Percentiles rank a stretch among this genome's conserved stretches.
These are phyloP conservation scores for Ilex asprella DNA, from an alignment of 257 asterid genomes.

Conservation along the genomic window DNA sequence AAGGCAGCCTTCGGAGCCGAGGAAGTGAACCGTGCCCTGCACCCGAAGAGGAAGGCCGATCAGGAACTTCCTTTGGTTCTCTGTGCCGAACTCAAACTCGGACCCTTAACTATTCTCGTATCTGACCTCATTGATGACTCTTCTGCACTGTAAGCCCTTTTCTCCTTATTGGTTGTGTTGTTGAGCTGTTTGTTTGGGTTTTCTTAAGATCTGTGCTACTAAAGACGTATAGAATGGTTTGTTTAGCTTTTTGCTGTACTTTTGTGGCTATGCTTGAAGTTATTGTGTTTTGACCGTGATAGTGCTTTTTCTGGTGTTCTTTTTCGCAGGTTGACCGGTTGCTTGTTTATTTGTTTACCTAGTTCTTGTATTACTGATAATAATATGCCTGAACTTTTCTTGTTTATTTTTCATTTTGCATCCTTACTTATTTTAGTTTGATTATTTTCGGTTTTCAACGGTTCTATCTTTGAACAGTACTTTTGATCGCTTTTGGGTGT, in stretches of 20 bases:
- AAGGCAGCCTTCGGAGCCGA: conserved; percentile 87
- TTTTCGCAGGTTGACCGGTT: too few species aligned
- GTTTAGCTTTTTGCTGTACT: not conserved
- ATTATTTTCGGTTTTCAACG: too few species aligned
- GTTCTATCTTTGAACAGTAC: too few species aligned
- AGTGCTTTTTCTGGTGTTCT: too few species aligned
- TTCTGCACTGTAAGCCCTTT: conserved; percentile 35
- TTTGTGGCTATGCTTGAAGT: not conserved
- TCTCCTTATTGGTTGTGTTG: not conserved
- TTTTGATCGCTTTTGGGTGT: too few species aligned
- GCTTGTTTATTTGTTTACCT: too few species aligned
- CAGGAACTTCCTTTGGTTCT: conserved; percentile 66
- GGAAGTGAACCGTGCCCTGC: conserved; percentile 60
- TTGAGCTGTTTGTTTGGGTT: too few species aligned
- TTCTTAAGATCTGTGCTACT: conserved; percentile 16
- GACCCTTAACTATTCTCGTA: conserved; percentile 44
- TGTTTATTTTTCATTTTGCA: too few species aligned
- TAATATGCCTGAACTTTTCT: too few species aligned
- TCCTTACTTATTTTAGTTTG: too few species aligned
- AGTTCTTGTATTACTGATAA: too few species aligned
- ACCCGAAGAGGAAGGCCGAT: conserved; percentile 82
- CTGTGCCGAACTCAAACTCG: conserved; percentile 67
- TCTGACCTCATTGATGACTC: conserved; percentile 59
- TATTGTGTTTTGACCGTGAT: too few species aligned
- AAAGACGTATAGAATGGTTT: not conserved